Evolutionary conservation across 2,329 filamentous ascomycete genomes (phyloP), one percentile per base, ranked within the genome.

Genomic region (Talaromyces sp.): DNA sequence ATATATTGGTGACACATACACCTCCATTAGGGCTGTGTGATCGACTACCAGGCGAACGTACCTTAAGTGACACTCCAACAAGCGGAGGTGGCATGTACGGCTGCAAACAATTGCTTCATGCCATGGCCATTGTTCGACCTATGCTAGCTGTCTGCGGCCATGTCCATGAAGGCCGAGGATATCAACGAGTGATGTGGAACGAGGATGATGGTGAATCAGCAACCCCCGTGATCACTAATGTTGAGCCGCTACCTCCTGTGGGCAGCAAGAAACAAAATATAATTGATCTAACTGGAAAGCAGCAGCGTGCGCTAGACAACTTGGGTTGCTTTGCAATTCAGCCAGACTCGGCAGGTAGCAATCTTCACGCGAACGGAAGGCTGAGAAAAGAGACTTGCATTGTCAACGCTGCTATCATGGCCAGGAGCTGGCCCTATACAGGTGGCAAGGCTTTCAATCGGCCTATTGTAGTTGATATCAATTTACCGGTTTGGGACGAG

Each of bases 391-490:
- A 93, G 77, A 95, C 90, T 1, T 93, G 87, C 71, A 79, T 96
- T 60, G 83, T 95, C 68, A 96, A 96, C 76, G 90, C 90, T 31
- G 87, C 91, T 21, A 87, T 93, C 65, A 84, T 89, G 81, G 86
- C 86, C 48, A 86, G 82, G 23, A 87, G 84, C 65, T 88, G 85
- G 76, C 88, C 88, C 57, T 86, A 89, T 66, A 69, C 63, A 35
- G 80, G 76, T 1, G 85, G 85, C 16, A 90, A 87, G 73, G 81
- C 76, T 65, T 86, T 90, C 75, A 87, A 93, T 75, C 90, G 92
- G 72, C 88, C 91, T 21, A 88, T 96, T 67, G 88, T 96, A n/a
- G 86, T 96, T 12, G 91, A 96, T 72, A 71, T 96, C 33, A 86
- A 92, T 67, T 77, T 95, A 65, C 88, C 88, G 0, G 79, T 87